These are phyloP conservation scores for Flaveria linearis DNA, from an alignment of 129 eudicot genomes.

Conservation along the genomic window DNA sequence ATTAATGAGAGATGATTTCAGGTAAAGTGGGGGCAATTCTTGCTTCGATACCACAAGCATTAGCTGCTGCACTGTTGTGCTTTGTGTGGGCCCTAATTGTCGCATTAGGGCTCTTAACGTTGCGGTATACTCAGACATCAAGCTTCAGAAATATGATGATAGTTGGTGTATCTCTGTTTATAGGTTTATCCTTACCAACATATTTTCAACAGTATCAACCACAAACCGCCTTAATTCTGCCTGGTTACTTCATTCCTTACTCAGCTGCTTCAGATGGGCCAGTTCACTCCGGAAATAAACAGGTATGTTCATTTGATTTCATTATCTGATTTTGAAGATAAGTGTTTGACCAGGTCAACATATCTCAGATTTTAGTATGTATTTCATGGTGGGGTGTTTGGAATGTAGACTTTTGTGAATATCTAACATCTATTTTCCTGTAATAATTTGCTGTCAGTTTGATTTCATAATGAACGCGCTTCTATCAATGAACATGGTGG, in stretches of 20 bases:
- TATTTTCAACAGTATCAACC: slow-evolving; percentile 87
- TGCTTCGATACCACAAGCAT: slow-evolving; percentile 97
- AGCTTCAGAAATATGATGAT: slow-evolving; percentile 72
- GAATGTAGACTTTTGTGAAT: not conserved
- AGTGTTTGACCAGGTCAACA: not conserved
- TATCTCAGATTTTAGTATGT: not conserved
- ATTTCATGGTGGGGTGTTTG: not conserved
- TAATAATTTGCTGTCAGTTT: slow-evolving; percentile 42
- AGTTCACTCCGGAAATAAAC: slow-evolving; percentile 54
- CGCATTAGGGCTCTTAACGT: slow-evolving; percentile 71
- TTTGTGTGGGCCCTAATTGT: slow-evolving; percentile 79
- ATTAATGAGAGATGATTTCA: slow-evolving; percentile 25
- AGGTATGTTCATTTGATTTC: slow-evolving; percentile 36
- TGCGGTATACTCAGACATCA: slow-evolving; percentile 70
- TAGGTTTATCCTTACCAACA: slow-evolving; percentile 86
- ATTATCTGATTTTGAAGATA: slow-evolving; percentile 4
- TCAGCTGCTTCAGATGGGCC: slow-evolving; percentile 97
- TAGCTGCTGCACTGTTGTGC: slow-evolving; percentile 88
- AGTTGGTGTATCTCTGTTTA: slow-evolving; percentile 83
- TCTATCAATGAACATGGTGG: slow-evolving; percentile 88
- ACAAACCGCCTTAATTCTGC: slow-evolving; percentile 60
- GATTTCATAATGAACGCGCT: slow-evolving; percentile 81
- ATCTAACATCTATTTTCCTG: slow-evolving; percentile 9
- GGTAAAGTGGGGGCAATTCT: slow-evolving; percentile 97
- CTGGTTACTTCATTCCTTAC: slow-evolving; percentile 76